These are phyloP conservation scores for Eucalyptus virginea DNA, from an alignment of 345 rosid species.

Conservation along the genomic window DNA sequence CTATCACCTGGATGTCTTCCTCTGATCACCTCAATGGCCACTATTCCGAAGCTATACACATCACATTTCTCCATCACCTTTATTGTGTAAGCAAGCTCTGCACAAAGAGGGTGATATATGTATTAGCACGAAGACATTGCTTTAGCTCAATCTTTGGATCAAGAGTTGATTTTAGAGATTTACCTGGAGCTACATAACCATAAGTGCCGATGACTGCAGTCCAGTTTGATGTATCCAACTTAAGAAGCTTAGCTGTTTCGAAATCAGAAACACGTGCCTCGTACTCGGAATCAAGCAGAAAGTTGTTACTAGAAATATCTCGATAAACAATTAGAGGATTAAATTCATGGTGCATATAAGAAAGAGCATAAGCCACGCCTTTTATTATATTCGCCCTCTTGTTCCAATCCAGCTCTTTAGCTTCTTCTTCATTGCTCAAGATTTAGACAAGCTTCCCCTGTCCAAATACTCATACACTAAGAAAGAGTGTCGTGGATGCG, in stretches of 20 bases:
- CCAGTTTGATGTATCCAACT: constrained; percentile 5
- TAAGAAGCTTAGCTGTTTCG: constrained; percentile 7
- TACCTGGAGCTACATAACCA: constrained; percentile 11
- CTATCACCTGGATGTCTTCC: too few species aligned
- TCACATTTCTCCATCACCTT: too few species aligned
- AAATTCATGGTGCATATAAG: constrained; percentile 13
- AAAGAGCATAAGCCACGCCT: constrained; percentile 6
- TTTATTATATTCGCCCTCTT: neutral
- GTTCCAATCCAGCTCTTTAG: neutral
- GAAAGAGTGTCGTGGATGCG: neutral
- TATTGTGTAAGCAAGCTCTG: too few species aligned
- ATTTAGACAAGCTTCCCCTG: neutral
- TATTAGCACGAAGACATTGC: neutral
- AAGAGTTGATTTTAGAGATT: neutral
- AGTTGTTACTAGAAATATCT: constrained; percentile 10
- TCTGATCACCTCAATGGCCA: fast-evolving
- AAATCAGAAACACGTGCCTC: constrained; percentile 11
- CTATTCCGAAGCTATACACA: too few species aligned
- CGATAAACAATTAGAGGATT: neutral
- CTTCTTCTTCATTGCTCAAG: neutral
- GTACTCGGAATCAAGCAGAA: constrained; percentile 2
- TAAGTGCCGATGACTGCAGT: neutral
- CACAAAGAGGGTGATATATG: neutral
- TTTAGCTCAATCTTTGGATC: neutral
- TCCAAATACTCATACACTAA: constrained; percentile 3